Base-by-base conservation (phyloP, 441 rosid genomes). In the Gossypium gossypioides region DNA sequence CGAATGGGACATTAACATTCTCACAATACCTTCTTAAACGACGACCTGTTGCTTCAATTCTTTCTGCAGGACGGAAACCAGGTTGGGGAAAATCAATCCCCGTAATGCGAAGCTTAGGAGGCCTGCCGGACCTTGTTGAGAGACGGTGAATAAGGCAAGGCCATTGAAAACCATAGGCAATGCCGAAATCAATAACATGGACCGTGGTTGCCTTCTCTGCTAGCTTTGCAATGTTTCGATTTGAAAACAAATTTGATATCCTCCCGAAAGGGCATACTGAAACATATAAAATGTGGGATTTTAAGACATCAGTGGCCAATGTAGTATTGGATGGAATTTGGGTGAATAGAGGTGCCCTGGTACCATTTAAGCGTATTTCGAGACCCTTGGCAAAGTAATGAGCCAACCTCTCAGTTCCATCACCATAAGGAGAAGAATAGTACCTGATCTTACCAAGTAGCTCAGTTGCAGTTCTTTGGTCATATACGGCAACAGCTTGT, bases 101-200 rank as follows among this genome's bases (percentile, higher is more conserved):
- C 0, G 99, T 94, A 5, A 94, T 86, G 0, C 92, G 93, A 73
- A 92, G 71, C 77, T 72, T 76, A 3, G 96, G 96, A 54, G 97
- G 93, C 29, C 91, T 94, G 0, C 77, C 84, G 0, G 54, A 42
- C 70, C 88, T 79, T 19, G 62, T 50, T 0, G 96, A 85, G 42
- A 95, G 71, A 0, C 89, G 85, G 71, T 86, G 92, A 63, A 95
- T 89, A 4, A 92, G 85, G 84, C 94, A 89, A 74, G 97, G 99
- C 99, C 97, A 95, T 37, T 92, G 99, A 69, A 89, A 92, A 15
- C 97, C 99, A 71, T 95, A 95, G 59, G 83, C 86, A 64, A 92
- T 83, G 18, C 97, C 99, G 16, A 94, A 90, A 78, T 94, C 97
- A 52, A 92, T 80, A 50, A 94, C 86, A 77, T 89, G 99, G 1